Conservation (phyloP, 1,284 basidiomycete species). For the Meripilus lineatus region DNA sequence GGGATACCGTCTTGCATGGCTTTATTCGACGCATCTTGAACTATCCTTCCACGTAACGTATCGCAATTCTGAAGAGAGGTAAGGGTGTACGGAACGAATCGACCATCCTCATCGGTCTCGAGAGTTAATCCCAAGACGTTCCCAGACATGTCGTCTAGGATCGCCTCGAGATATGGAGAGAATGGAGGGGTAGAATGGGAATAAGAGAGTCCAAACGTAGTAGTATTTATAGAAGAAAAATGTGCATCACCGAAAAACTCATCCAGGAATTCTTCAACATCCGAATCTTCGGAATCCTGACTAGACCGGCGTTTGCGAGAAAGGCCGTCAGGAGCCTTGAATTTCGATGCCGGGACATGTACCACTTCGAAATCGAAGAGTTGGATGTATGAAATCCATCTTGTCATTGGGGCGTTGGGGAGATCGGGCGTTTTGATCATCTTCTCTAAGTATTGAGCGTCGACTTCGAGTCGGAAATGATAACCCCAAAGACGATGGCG, state of each 20-base stretch:
- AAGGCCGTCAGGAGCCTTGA: constrained; percentile 27
- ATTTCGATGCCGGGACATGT: constrained; percentile 26
- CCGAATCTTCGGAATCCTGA: constrained; percentile 15
- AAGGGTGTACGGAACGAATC: background rate
- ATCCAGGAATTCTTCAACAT: constrained; percentile 12
- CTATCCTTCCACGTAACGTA: background rate
- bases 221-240: background rate
- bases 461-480: constrained; percentile 28
- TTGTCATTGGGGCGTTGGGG: constrained; percentile 28
- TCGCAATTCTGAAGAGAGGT: background rate
- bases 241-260: background rate
- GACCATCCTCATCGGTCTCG: background rate
- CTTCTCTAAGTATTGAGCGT: constrained; percentile 29
- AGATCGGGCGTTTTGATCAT: constrained; percentile 31
- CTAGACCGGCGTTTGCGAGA: constrained; percentile 15
- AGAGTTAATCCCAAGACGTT: background rate
- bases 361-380: constrained; percentile 27
- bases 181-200: background rate
- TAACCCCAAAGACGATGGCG: constrained; percentile 27
- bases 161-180: background rate
- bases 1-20: background rate
- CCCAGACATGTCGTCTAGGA: background rate
- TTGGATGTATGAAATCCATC: constrained; percentile 29
- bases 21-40: background rate
- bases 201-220: background rate